Conservation (phyloP, 306 rosid species). For the Abrus pulchellus region DNA sequence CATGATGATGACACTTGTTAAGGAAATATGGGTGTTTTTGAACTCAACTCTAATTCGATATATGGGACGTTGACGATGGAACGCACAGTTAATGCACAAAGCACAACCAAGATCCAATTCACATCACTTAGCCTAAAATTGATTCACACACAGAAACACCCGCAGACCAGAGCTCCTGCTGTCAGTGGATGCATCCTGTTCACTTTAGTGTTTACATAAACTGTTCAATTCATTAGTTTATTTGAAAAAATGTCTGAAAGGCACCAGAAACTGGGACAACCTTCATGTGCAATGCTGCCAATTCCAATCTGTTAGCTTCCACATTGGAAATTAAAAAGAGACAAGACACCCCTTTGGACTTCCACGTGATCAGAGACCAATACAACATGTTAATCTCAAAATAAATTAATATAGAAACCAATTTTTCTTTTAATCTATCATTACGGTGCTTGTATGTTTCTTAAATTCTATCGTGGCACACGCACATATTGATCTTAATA, state of each 20-base stretch:
- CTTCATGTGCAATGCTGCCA: conserved; percentile 64
- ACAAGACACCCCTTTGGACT: conserved; percentile 56
- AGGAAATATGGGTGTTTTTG: too few relatives aligned
- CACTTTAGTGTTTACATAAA: conserved; percentile 48
- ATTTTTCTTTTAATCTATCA: conserved; percentile 22
- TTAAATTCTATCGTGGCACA: conserved; percentile 40
- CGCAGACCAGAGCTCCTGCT: conserved; percentile 32
- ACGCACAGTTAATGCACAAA: background rate
- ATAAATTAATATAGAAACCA: conserved; percentile 23
- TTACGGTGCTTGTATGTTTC: conserved; percentile 51
- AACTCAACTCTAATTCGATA: too few relatives aligned
- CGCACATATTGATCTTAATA: conserved; percentile 30
- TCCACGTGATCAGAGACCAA: conserved; percentile 54
- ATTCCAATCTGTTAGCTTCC: conserved; percentile 50
- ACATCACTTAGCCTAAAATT: background rate
- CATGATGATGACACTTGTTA: background rate
- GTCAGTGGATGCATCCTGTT: conserved; percentile 59
- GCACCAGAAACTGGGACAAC: conserved; percentile 46
- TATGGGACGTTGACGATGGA: too few relatives aligned
- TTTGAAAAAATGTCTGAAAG: conserved; percentile 51
- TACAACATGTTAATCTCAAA: conserved; percentile 35
- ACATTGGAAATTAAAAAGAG: conserved; percentile 30
- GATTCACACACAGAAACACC: conserved; percentile 32
- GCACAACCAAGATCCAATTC: background rate
- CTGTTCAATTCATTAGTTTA: conserved; percentile 42